A percentile compares a stretch with the other conserved stretches of the same genome.
phyloP scores from a whole-genome alignment of 306 rosid genomes.

The Begonia loranthoides region DNA sequence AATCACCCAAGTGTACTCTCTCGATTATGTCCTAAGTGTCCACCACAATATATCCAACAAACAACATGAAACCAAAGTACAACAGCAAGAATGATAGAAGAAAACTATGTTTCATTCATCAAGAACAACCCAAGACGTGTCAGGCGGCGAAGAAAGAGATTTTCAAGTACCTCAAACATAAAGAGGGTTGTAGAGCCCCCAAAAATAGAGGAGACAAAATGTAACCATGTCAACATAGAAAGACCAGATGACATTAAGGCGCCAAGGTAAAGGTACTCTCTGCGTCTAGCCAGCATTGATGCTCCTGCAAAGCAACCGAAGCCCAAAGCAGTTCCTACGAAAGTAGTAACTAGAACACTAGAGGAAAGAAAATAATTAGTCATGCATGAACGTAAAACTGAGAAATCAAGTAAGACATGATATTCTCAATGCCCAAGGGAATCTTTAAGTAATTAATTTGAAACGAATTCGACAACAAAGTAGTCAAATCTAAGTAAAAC shows the following conservation, averaged over 20 bases:
- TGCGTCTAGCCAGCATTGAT: constrained; percentile 78
- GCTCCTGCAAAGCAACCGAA: constrained; percentile 88
- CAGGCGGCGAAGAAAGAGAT: background rate
- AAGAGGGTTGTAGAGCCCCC: constrained; percentile 65
- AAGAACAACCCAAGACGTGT: background rate
- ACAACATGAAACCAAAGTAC: constrained; percentile 80
- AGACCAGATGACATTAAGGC: constrained; percentile 85
- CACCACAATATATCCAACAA: constrained; percentile 59
- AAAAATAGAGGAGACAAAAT: constrained; percentile 60
- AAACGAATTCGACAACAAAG: no score
- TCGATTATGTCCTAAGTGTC: constrained; percentile 90
- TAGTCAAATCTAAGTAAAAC: no score
- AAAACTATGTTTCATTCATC: background rate
- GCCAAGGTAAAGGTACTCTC: constrained; percentile 90
- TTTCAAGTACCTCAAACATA: constrained; percentile 59
- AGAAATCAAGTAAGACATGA: no score
- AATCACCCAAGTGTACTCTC: constrained; percentile 66
- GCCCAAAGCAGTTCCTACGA: constrained; percentile 79
- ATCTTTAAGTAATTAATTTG: no score
- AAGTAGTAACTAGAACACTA: constrained; percentile 64
- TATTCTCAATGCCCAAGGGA: no score
- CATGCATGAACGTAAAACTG: no score
- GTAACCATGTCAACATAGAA: constrained; percentile 75
- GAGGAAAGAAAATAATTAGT: background rate
- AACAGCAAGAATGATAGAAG: constrained; percentile 31